phyloP scores from a whole-genome alignment of 768 basidiomycete genomes.

The Suillus fuscotomentosus region DNA sequence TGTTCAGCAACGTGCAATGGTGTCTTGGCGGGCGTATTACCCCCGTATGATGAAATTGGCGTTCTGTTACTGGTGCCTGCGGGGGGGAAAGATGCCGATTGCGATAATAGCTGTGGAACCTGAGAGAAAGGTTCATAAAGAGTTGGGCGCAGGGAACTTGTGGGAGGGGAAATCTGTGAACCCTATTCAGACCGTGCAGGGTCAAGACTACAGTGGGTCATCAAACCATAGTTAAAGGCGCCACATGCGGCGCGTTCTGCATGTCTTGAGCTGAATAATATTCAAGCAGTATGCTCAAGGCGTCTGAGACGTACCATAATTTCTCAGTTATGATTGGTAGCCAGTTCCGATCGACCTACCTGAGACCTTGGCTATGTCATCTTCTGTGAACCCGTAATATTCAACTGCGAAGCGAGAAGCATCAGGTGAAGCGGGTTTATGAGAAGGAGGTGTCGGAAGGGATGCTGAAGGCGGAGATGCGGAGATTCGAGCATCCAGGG shows the following conservation, averaged over 20 bases:
- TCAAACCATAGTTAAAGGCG: constrained; percentile 50
- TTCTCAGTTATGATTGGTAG: constrained; percentile 1
- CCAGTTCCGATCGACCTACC: constrained; percentile 39
- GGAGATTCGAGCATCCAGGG: constrained; percentile 73
- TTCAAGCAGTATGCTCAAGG: constrained; percentile 64
- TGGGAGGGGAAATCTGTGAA: constrained; percentile 50
- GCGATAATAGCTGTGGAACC: constrained; percentile 16
- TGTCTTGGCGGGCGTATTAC: constrained; percentile 44
- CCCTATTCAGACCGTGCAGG: constrained; percentile 9
- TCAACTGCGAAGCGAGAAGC: constrained; percentile 66
- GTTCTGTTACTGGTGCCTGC: constrained; percentile 42
- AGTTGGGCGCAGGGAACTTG: constrained; percentile 32
- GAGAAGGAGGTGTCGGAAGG: constrained; percentile 77
- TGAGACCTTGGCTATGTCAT: constrained; percentile 56
- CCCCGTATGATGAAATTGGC: constrained; percentile 62
- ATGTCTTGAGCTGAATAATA: constrained; percentile 69
- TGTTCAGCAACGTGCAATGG: constrained; percentile 20
- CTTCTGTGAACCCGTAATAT: constrained; percentile 60
- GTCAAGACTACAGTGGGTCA: not conserved
- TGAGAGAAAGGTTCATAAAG: constrained; percentile 43
- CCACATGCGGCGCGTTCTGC: constrained; percentile 48
- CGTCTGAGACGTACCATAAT: constrained; percentile 42
- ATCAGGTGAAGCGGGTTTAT: constrained; percentile 72
- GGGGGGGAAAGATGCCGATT: constrained; percentile 16
- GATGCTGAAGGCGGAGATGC: constrained; percentile 70